These are phyloP conservation scores for Jackrogersella multiformis DNA, from an alignment of 495 filamentous ascomycete genomes.

Conservation along the genomic window DNA sequence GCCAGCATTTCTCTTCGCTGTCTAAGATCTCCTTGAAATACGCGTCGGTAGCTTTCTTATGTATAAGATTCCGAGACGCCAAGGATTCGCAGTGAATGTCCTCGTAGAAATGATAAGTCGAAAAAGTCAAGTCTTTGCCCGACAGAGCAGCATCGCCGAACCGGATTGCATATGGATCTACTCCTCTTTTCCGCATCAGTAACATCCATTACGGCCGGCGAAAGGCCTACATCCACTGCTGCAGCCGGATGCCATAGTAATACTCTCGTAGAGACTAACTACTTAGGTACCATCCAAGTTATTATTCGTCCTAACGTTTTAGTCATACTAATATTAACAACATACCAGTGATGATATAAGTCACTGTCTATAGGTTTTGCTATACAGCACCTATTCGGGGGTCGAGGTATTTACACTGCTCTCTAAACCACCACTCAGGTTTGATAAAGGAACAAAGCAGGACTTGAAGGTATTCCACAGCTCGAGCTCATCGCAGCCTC, in stretches of 20 bases:
- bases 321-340: not conserved
- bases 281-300: not conserved
- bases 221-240: slow-evolving; percentile 13
- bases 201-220: not conserved
- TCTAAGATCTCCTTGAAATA: not conserved
- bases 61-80: slow-evolving; percentile 3
- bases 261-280: not conserved
- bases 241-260: slow-evolving; percentile 10
- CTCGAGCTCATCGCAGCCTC: not conserved
- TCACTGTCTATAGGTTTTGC: not conserved
- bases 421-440: not conserved
- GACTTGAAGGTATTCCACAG: not conserved
- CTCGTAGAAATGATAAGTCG: slow-evolving; percentile 10
- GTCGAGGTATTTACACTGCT: slow-evolving; percentile 5
- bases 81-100: not conserved
- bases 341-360: not conserved
- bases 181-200: slow-evolving; percentile 4
- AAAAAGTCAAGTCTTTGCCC: slow-evolving; percentile 8
- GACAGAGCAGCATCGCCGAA: slow-evolving; percentile 21
- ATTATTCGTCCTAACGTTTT: not conserved
- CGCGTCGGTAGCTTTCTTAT: slow-evolving; percentile 1
- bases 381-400: not conserved
- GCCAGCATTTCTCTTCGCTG: slow-evolving; percentile 9
- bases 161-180: slow-evolving; percentile 11
- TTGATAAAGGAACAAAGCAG: too few relatives aligned